phyloP scores from a whole-genome alignment of 1,284 basidiomycete genomes.

The Tylopilus sp. region DNA sequence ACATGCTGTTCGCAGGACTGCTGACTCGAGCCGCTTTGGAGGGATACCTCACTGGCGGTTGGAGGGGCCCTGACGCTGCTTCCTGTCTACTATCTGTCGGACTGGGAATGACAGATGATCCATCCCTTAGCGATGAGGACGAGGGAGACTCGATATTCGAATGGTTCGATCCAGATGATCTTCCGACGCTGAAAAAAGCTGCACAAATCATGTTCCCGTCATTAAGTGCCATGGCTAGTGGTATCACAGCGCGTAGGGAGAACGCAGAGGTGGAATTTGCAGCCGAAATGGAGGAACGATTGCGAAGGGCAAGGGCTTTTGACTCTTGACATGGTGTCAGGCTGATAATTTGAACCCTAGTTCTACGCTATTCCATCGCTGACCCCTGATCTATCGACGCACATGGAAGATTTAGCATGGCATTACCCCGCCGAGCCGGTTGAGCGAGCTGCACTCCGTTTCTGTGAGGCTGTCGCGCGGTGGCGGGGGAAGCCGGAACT shows the following conservation, averaged over 20 bases:
- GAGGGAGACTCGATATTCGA: slow-evolving; percentile 45
- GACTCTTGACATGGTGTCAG: neutral
- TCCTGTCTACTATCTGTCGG: slow-evolving; percentile 73
- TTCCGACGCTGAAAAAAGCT: slow-evolving; percentile 64
- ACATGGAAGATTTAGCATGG: slow-evolving; percentile 77
- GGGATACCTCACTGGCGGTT: slow-evolving; percentile 75
- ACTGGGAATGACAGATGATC: slow-evolving; percentile 43
- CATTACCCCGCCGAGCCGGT: slow-evolving; percentile 77
- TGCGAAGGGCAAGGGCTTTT: slow-evolving; percentile 54
- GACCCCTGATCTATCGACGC: slow-evolving; percentile 69
- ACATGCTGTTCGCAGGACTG: slow-evolving; percentile 68
- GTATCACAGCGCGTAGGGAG: slow-evolving; percentile 29
- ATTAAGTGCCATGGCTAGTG: slow-evolving; percentile 35
- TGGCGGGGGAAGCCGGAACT: slow-evolving; percentile 81
- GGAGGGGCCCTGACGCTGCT: slow-evolving; percentile 67
- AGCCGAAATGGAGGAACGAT: slow-evolving; percentile 60
- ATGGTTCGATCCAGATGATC: slow-evolving; percentile 71
- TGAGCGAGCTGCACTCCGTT: slow-evolving; percentile 69
- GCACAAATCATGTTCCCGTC: slow-evolving; percentile 65
- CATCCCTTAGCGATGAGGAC: slow-evolving; percentile 22
- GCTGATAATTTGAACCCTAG: slow-evolving; percentile 36
- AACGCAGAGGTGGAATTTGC: slow-evolving; percentile 63
- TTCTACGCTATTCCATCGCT: slow-evolving; percentile 68
- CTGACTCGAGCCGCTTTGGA: slow-evolving; percentile 76
- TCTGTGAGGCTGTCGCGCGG: slow-evolving; percentile 71